Evolutionary conservation across 2,329 filamentous ascomycete species (phyloP), one percentile per base, ranked within the genome.

Genomic region (Colletotrichum endophyticum): DNA sequence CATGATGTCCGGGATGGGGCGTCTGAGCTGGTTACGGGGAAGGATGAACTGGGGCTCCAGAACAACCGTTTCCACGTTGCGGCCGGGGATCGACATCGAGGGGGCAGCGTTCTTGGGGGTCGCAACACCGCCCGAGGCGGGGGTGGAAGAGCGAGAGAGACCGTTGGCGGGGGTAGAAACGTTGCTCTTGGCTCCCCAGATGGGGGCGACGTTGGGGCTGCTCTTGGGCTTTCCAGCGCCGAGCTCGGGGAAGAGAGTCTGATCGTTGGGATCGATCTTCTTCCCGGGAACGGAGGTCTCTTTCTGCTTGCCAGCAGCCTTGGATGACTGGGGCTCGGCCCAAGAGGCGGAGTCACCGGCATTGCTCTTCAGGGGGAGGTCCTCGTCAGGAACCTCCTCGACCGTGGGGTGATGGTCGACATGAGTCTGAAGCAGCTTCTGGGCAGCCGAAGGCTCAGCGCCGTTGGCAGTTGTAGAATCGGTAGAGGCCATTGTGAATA

Each of bases 211-310:
- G 79, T 92, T 91, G 73, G 92, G 89, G 78, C 90, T 85, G 22
- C 92, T 88, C 85, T 96, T 96, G 70, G 92, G 88, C 85, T 92
- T 92, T 73, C 89, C 85, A 27, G 87, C 91, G 78, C 96, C 96
- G 63, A 99, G 91, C 80, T 96, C 93, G n/a, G 97, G 97, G 90
- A 99, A 99, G 76, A 95, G 89, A 85, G 99, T 96, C 83, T 98
- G 95, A 22, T 95, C 98, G 82, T 95, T 91, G 25, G 95, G 96
- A 85, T 99, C 95, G 77, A 98, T 87, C 69, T 89, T 81, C 59
- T 86, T 85, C 36, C 85, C 78, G 59, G 84, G 79, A 61, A 82
- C 83, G 3, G 87, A 84, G 39, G 89, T 84, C 72, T 91, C 89
- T 83, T 93, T 93, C 83, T 94, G 92, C 88, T 95, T 95, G 70